These are phyloP conservation scores for Leccinum truebloodii DNA, from an alignment of 768 basidiomycete genomes.

Conservation along the genomic window DNA sequence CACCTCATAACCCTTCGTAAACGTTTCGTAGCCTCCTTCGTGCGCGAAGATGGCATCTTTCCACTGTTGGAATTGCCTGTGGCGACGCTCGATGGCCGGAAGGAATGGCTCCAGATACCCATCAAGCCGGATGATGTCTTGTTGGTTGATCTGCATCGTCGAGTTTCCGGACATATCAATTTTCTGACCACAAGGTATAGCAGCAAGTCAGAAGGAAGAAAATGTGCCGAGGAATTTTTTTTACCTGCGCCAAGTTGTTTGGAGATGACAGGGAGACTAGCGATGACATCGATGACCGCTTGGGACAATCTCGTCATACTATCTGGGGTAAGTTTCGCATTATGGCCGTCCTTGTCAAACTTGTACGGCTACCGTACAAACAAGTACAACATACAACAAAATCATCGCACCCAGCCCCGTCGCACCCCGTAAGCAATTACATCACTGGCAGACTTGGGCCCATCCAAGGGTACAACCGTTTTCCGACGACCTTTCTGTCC, in stretches of 20 bases:
- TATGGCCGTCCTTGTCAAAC: background rate
- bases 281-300: background rate
- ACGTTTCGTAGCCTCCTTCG: conserved; percentile 84
- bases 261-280: background rate
- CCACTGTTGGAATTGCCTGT: conserved; percentile 72
- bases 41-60: conserved; percentile 69
- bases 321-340: background rate
- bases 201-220: conserved; percentile 7
- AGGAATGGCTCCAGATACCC: conserved; percentile 75
- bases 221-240: conserved; percentile 6
- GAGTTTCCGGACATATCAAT: conserved; percentile 43
- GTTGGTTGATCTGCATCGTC: conserved; percentile 48
- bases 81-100: conserved; percentile 65
- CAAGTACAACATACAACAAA: background rate
- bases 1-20: conserved; percentile 53
- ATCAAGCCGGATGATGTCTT: conserved; percentile 64
- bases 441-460: conserved; percentile 51
- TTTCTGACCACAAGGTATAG: background rate
- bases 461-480: conserved; percentile 24
- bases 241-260: background rate
- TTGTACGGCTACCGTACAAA: background rate
- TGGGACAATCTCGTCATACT: background rate
- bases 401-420: conserved; percentile 58
- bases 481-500: conserved; percentile 38
- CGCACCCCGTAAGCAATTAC: conserved; percentile 60